phyloP scores from a whole-genome alignment of 108 stramenopile species.

The Skeletonema grethae region DNA sequence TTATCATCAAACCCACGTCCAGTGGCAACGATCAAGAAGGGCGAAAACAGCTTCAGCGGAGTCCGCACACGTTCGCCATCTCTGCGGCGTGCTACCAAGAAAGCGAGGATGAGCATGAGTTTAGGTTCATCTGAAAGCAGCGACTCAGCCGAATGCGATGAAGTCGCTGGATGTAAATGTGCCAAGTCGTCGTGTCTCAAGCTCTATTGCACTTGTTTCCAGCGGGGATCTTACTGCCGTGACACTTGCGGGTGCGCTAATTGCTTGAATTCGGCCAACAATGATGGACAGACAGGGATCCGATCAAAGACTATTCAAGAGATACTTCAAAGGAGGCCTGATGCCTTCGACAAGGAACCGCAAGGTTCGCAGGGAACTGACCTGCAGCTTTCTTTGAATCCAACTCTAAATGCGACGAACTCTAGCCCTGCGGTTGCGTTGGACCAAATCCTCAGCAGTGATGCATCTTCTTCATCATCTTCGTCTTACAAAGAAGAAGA shows the following conservation, averaged over 20 bases:
- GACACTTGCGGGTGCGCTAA: background rate
- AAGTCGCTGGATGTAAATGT: background rate
- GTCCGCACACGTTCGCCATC: background rate
- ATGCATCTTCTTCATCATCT: background rate
- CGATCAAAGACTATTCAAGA: background rate
- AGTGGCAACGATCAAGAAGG: conserved; percentile 1
- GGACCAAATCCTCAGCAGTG: background rate
- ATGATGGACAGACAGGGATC: background rate
- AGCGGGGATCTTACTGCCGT: background rate
- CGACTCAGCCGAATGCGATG: background rate
- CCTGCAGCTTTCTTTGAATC: background rate
- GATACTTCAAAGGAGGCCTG: background rate
- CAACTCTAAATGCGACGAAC: background rate
- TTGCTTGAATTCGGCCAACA: background rate
- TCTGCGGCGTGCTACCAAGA: background rate
- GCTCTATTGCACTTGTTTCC: conserved; percentile 3
- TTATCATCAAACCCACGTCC: background rate
- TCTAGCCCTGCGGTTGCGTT: background rate
- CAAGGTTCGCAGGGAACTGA: background rate
- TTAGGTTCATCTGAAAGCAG: background rate
- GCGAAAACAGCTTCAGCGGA: background rate
- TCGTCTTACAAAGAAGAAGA: background rate
- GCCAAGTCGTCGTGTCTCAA: background rate
- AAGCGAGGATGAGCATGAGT: background rate
- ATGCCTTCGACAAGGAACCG: background rate